A percentile compares a stretch with the other conserved stretches of the same genome.
phyloP scores from a whole-genome alignment of 805 yeast genomes.

The Alloascoidea hylecoeti region DNA sequence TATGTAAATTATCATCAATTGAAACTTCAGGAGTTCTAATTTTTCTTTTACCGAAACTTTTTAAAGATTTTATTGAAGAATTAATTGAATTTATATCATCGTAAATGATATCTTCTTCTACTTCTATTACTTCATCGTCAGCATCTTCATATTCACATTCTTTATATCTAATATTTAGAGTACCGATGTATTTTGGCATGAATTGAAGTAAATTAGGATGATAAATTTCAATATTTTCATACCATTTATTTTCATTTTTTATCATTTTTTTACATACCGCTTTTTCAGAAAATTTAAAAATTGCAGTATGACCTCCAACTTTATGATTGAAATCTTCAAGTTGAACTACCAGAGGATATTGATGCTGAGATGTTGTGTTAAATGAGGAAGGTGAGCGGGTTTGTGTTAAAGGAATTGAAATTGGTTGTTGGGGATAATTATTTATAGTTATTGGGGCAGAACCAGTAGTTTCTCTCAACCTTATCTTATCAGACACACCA shows the following conservation, averaged over 20 bases:
- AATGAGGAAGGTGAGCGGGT: too few species aligned
- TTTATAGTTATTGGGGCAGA: too few species aligned
- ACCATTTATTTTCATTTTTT: slow-evolving; percentile 82
- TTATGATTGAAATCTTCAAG: slow-evolving; percentile 82
- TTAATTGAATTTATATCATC: background rate
- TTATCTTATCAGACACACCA: too few species aligned
- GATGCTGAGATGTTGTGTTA: too few species aligned
- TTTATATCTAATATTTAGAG: slow-evolving; percentile 76
- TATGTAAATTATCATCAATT: slow-evolving; percentile 82
- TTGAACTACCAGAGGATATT: slow-evolving; percentile 53
- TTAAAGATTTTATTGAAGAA: slow-evolving; percentile 32
- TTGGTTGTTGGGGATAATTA: too few species aligned
- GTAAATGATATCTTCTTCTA: background rate
- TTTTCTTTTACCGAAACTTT: slow-evolving; percentile 74
- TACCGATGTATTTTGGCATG: slow-evolving; percentile 94
- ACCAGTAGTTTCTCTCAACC: too few species aligned
- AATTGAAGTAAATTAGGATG: slow-evolving; percentile 69
- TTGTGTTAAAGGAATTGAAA: too few species aligned
- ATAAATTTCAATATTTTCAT: slow-evolving; percentile 69
- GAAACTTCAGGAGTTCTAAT: slow-evolving; percentile 94
- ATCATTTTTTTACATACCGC: slow-evolving; percentile 93
- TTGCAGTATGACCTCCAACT: slow-evolving; percentile 98
- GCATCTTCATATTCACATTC: slow-evolving; percentile 16
- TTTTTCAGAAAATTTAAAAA: slow-evolving; percentile 76
- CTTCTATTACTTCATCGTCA: slow-evolving; percentile 2